Percentiles rank a stretch among this genome's conserved stretches.
These are phyloP conservation scores for Bolboschoenus planiculmis DNA, from an alignment of 176 grass and related monocot species.

Conservation along the genomic window DNA sequence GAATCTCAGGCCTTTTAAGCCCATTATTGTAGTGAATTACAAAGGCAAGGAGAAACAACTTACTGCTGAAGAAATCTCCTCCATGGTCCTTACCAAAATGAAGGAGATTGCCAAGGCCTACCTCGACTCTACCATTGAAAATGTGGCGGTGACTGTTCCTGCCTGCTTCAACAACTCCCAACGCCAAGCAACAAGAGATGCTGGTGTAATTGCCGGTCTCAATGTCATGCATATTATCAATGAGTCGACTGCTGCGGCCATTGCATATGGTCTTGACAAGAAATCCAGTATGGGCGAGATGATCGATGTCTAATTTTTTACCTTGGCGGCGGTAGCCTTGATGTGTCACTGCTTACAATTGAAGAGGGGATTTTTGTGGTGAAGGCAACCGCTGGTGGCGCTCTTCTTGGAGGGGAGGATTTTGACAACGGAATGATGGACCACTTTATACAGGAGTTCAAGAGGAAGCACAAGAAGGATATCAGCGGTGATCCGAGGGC, in stretches of 20 bases:
- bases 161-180: conserved; percentile 2
- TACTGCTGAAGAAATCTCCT: conserved; percentile 7
- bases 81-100: conserved; percentile 15
- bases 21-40: background rate
- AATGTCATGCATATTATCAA: background rate
- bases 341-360: conserved; percentile 8
- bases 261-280: conserved; percentile 3
- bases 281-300: background rate
- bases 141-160: background rate
- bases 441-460: conserved; percentile 6
- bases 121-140: background rate
- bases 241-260: conserved; percentile 3
- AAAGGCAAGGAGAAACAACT: background rate
- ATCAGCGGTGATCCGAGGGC: background rate
- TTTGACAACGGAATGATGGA: conserved; percentile 6
- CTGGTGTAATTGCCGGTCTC: background rate
- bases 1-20: background rate
- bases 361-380: conserved; percentile 8
- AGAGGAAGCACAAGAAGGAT: conserved; percentile 9
- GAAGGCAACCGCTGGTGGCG: conserved; percentile 1
- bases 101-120: conserved; percentile 9
- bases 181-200: conserved; percentile 9
- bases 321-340: background rate
- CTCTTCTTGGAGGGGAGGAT: conserved; percentile 11
- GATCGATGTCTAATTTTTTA: background rate